These are phyloP conservation scores for Hyaloscypha bicolor DNA, from an alignment of 495 filamentous ascomycete genomes.

Conservation along the genomic window DNA sequence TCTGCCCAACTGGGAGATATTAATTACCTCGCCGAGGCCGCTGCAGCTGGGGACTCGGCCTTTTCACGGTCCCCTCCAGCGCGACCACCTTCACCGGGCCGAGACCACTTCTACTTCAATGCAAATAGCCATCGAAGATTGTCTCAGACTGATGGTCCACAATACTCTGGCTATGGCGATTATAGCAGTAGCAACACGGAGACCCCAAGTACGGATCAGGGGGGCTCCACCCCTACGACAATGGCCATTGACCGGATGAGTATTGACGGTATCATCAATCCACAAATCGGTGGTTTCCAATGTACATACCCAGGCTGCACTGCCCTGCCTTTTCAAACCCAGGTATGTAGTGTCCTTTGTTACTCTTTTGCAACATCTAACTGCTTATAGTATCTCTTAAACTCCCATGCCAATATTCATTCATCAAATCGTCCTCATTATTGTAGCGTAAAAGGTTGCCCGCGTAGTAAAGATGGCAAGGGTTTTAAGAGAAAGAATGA, in stretches of 20 bases:
- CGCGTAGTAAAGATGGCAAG: slow-evolving; percentile 81
- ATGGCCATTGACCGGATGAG: slow-evolving; percentile 49
- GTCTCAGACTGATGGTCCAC: slow-evolving; percentile 24
- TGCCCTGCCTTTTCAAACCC: slow-evolving; percentile 89
- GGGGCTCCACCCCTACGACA: slow-evolving; percentile 27
- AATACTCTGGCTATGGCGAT: slow-evolving; percentile 26
- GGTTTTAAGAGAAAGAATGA: slow-evolving; percentile 98
- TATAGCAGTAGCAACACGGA: slow-evolving; percentile 33
- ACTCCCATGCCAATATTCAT: slow-evolving; percentile 96
- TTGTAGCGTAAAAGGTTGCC: slow-evolving; percentile 79
- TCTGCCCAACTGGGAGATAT: slow-evolving; percentile 41
- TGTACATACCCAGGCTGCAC: slow-evolving; percentile 77
- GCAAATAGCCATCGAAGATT: slow-evolving; percentile 20
- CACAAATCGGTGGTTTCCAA: slow-evolving; percentile 40
- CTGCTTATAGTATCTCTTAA: slow-evolving; percentile 54
- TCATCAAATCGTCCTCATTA: slow-evolving; percentile 89
- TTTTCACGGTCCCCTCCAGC: slow-evolving; percentile 40
- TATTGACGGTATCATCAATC: slow-evolving; percentile 50
- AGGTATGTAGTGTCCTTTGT: slow-evolving; percentile 37
- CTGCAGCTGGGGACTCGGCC: not conserved
- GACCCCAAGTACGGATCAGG: slow-evolving; percentile 35
- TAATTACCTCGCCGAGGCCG: slow-evolving; percentile 33
- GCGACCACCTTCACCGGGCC: slow-evolving; percentile 27
- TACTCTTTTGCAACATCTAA: not conserved
- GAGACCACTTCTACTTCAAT: slow-evolving; percentile 16